Evolutionary conservation across 495 filamentous ascomycete genomes (phyloP).

Genomic region (Penicillium arizonense): DNA sequence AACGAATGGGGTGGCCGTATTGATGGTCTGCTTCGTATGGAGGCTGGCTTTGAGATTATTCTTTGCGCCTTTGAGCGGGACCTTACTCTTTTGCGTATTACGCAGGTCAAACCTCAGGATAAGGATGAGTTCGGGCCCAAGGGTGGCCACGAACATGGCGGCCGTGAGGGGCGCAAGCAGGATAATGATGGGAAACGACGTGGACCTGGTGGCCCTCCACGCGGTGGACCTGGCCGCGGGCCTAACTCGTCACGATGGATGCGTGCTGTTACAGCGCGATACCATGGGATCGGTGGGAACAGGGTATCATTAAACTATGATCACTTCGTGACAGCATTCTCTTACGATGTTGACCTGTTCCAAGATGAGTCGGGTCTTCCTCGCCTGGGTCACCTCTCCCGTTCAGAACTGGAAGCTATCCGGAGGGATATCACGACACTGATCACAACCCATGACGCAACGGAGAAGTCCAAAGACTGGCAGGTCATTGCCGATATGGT

Average conservation of each 20-base stretch:
- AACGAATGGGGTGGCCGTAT: constrained; percentile 48
- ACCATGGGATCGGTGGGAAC: constrained; percentile 54
- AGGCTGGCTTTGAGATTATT: constrained; percentile 69
- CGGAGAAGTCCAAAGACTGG: constrained; percentile 47
- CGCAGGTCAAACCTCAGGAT: constrained; percentile 21
- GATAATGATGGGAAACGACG: constrained; percentile 13
- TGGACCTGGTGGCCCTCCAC: background rate
- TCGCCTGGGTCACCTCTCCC: constrained; percentile 38
- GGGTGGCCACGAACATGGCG: background rate
- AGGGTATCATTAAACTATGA: constrained; percentile 60
- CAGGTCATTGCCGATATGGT: constrained; percentile 62
- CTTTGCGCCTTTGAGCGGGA: constrained; percentile 58
- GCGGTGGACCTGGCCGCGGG: background rate
- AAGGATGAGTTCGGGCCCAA: background rate
- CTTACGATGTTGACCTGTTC: constrained; percentile 55
- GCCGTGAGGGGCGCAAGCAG: background rate
- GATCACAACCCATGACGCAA: constrained; percentile 26
- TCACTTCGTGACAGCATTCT: constrained; percentile 57
- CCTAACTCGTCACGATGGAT: constrained; percentile 21
- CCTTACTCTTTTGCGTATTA: constrained; percentile 28
- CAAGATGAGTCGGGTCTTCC: constrained; percentile 35
- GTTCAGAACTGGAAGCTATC: constrained; percentile 37
- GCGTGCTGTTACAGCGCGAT: constrained; percentile 52
- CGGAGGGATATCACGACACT: constrained; percentile 39
- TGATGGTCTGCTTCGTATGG: constrained; percentile 64